Percentiles rank a stretch among this genome's conserved stretches.
phyloP scores from a whole-genome alignment of 139 green algal genomes.

The Diplosphaera chodatii region DNA sequence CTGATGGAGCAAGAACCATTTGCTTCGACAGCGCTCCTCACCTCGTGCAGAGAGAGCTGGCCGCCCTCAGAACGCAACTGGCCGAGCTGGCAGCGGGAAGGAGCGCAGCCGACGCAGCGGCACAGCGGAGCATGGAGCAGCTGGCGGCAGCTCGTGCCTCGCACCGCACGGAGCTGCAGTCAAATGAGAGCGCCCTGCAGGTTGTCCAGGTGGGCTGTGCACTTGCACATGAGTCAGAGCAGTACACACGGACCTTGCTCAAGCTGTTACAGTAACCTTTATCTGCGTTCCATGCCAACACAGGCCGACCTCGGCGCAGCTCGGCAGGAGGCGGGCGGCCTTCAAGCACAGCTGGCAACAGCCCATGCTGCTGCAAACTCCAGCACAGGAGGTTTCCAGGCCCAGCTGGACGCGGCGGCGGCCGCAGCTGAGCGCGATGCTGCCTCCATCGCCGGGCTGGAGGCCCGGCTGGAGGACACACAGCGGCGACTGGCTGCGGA shows the following conservation, averaged over 20 bases:
- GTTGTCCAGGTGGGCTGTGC: conserved; percentile 1
- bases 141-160: conserved; percentile 1
- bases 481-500: not conserved
- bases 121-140: not conserved
- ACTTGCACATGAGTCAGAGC: no score
- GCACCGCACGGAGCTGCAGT: conserved; percentile 1
- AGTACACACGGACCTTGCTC: no score
- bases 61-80: not conserved
- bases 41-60: not conserved
- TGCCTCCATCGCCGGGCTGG: conserved; percentile 8
- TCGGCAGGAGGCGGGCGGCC: no score
- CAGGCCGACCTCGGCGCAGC: no score
- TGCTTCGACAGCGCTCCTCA: no score
- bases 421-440: conserved; percentile 15
- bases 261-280: no score
- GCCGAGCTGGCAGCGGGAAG: not conserved
- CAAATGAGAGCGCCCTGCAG: not conserved
- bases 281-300: no score
- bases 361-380: not conserved
- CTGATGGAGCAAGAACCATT: no score
- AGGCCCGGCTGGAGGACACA: conserved; percentile 15
- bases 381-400: not conserved
- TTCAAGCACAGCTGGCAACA: no score
- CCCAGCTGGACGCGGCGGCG: conserved; percentile 9
- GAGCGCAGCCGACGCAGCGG: not conserved